Conservation (phyloP, 148 eudicot species). For the Pouteria glomerata region DNA sequence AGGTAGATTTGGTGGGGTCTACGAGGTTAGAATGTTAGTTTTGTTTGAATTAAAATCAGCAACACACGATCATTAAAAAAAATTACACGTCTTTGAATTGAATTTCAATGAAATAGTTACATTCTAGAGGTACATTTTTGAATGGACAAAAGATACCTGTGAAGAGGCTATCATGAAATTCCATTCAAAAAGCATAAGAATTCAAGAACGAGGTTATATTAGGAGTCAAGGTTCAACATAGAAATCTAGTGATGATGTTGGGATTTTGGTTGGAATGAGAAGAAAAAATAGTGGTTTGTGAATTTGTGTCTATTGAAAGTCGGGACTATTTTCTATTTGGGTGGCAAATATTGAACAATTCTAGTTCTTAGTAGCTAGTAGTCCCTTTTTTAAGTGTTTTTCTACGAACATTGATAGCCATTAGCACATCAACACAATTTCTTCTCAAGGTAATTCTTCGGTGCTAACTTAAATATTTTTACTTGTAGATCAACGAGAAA, state of each 20-base stretch:
- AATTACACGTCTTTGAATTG: no score
- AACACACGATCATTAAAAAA: not conserved
- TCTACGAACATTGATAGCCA: no score
- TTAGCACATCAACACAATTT: no score
- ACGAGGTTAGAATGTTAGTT: not conserved
- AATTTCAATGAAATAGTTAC: not conserved
- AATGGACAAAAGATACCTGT: slow-evolving; percentile 38
- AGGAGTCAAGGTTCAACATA: no score
- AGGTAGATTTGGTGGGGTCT: slow-evolving; percentile 10
- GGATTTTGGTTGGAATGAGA: not conserved
- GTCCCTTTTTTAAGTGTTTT: no score
- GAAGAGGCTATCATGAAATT: slow-evolving; percentile 12
- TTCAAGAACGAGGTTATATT: slow-evolving; percentile 8
- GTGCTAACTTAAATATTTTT: not conserved
- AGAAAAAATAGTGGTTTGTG: not conserved
- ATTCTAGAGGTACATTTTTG: slow-evolving; percentile 26
- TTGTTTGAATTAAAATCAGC: no score
- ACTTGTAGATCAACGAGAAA: not conserved
- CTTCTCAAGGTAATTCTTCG: no score
- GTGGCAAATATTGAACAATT: no score
- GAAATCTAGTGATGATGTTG: no score
- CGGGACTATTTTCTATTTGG: not conserved
- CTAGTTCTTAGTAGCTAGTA: no score
- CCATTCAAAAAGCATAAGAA: not conserved
- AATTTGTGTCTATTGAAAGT: not conserved